Percentiles rank a stretch among this genome's conserved stretches.
Evolutionary conservation across 768 basidiomycete species (phyloP).

Genomic region (Nidularia sp.): DNA sequence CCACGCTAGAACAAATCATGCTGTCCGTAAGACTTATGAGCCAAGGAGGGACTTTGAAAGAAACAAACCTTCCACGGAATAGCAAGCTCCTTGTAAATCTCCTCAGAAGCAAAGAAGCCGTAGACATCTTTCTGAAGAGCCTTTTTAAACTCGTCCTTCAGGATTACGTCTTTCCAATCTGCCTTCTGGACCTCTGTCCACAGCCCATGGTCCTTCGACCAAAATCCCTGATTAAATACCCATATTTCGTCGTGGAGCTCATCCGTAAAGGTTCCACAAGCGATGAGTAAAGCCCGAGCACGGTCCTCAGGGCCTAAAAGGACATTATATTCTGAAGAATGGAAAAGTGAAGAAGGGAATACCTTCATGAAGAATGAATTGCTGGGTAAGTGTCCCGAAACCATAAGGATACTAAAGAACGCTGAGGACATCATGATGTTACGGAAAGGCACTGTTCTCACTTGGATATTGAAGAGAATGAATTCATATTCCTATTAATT

Average conservation of each 20-base stretch:
- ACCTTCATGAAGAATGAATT: slow-evolving; percentile 63
- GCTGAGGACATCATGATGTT: neutral
- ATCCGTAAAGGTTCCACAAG: slow-evolving; percentile 47
- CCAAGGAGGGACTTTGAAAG: no score
- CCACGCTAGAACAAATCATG: slow-evolving; percentile 49
- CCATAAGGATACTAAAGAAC: slow-evolving; percentile 24
- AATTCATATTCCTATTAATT: slow-evolving; percentile 48
- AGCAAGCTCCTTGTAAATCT: slow-evolving; percentile 65
- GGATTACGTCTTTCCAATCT: slow-evolving; percentile 71
- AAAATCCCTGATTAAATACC: slow-evolving; percentile 70
- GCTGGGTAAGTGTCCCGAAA: slow-evolving; percentile 20
- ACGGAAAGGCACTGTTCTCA: slow-evolving; percentile 15
- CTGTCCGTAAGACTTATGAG: no score
- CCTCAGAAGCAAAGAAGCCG: slow-evolving; percentile 76
- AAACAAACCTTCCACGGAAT: slow-evolving; percentile 77
- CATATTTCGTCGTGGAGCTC: slow-evolving; percentile 67
- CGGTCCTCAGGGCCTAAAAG: slow-evolving; percentile 39
- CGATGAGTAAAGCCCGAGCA: slow-evolving; percentile 46
- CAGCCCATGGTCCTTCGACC: slow-evolving; percentile 58
- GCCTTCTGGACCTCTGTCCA: slow-evolving; percentile 64
- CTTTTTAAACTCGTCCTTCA: slow-evolving; percentile 66
- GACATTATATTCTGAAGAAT: neutral
- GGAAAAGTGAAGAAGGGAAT: neutral
- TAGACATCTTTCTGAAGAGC: slow-evolving; percentile 68
- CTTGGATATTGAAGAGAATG: slow-evolving; percentile 47